Evolutionary conservation across 805 yeast species (phyloP), one percentile per base, ranked within the genome.

Genomic region (Suhomyces emberorum): DNA sequence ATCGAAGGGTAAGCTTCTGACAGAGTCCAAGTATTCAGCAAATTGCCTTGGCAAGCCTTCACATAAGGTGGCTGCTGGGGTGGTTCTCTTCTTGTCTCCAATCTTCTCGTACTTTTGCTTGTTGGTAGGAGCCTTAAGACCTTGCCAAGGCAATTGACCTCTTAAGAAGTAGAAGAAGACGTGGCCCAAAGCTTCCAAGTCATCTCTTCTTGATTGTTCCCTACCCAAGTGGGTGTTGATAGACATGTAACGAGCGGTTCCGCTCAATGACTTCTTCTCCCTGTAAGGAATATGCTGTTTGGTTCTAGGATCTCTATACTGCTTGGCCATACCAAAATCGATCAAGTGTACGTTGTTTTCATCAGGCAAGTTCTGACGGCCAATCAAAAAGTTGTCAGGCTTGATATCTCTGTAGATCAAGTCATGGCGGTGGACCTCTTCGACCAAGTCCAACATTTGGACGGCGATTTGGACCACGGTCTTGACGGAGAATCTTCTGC

Each of bases 111-210:
- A 84, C 57, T 84, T 84, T 46, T 79, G 74, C 57, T 85, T 84
- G 57, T 84, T 84, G n/a, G 87, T 83, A 41, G 88, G 88, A 1
- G 91, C 93, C 60, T 83, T 84, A 42, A 84, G 65, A n/a, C 95
- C 95, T 63, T 84, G 95, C 95, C 95, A 84, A 30, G 95, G 95
- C 54, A 84, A 70, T 44, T 79, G 82, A 19, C 95, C 93, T 53
- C 85, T 74, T 38, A 83, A 59, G 51, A 84, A 84, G 59, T 84
- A 84, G 55, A 84, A 77, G 54, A 84, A 84, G 0, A 84, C 93
- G 61, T 84, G 93, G 12, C 91, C 93, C 49, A 84, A 63, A 7
- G 85, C 78, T 61, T 84, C 95, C 51, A 84, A 70, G 59, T 84
- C 95, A 56, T 84, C 95, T 59, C 95, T 66, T 63, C 95, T 73